Evolutionary conservation across 306 rosid genomes (phyloP).

Genomic region (Fragaria iinumae): DNA sequence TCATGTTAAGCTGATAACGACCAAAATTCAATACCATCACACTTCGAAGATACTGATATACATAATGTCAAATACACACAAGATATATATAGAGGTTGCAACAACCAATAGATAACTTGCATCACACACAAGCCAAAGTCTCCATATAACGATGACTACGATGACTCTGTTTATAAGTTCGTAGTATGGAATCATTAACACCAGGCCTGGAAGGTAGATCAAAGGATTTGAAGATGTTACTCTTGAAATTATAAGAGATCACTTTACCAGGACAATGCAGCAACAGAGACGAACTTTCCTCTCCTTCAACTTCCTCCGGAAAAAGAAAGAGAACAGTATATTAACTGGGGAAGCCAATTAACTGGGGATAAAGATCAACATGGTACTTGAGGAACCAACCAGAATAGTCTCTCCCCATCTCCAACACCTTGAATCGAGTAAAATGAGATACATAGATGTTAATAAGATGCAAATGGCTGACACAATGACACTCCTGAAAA

Average conservation of each 20-base stretch:
- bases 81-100: background rate
- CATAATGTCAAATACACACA: background rate
- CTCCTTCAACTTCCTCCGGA: background rate
- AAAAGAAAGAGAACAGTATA: background rate
- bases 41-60: no score
- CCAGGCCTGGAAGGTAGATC: background rate
- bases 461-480: slow-evolving; percentile 17
- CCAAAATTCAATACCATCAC: background rate
- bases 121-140: background rate
- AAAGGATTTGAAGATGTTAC: background rate
- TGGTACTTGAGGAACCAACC: slow-evolving; percentile 26
- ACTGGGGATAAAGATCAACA: background rate
- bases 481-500: slow-evolving; percentile 9
- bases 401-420: slow-evolving; percentile 20
- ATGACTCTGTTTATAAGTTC: background rate
- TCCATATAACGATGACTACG: background rate
- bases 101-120: background rate
- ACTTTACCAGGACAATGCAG: background rate
- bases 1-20: no score
- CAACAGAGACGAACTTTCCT: background rate
- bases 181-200: background rate
- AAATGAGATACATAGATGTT: background rate
- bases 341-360: background rate
- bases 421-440: slow-evolving; percentile 1
- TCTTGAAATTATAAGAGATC: background rate